A percentile compares a stretch with the other conserved stretches of the same genome.
These are phyloP conservation scores for Amanita phalloides DNA, from an alignment of 768 basidiomycete genomes.

Conservation along the genomic window DNA sequence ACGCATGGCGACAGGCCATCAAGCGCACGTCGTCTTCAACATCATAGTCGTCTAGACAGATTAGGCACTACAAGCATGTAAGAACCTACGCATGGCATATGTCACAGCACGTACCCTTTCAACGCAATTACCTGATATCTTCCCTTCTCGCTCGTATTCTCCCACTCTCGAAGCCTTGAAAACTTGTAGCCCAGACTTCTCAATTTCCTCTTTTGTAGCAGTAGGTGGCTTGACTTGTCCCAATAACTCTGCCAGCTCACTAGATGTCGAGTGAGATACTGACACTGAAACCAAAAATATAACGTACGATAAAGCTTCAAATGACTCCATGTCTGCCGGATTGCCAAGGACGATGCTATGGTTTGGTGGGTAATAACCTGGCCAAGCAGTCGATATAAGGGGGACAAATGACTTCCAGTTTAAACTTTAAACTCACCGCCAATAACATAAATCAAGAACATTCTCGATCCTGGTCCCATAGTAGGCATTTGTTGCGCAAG, in stretches of 20 bases:
- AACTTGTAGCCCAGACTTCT: slow-evolving; percentile 69
- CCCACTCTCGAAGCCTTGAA: slow-evolving; percentile 47
- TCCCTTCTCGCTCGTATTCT: slow-evolving; percentile 48
- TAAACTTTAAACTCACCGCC: slow-evolving; percentile 38
- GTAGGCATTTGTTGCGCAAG: slow-evolving; percentile 9
- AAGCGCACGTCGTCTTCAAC: slow-evolving; percentile 71
- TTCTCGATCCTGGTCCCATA: slow-evolving; percentile 37
- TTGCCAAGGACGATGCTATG: slow-evolving; percentile 82
- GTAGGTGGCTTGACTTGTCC: slow-evolving; percentile 80
- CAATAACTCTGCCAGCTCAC: slow-evolving; percentile 76
- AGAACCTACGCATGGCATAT: not conserved
- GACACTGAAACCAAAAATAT: slow-evolving; percentile 5
- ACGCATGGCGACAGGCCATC: slow-evolving; percentile 79
- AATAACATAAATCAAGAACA: slow-evolving; percentile 87
- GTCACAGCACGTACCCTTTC: slow-evolving; percentile 50
- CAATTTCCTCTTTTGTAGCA: slow-evolving; percentile 75
- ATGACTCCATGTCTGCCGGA: slow-evolving; percentile 60
- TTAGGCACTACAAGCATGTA: slow-evolving; percentile 44
- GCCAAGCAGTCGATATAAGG: not conserved
- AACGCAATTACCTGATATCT: slow-evolving; percentile 64
- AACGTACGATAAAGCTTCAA: slow-evolving; percentile 66
- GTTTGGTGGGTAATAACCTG: slow-evolving; percentile 88
- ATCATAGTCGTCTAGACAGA: slow-evolving; percentile 84
- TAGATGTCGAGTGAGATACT: slow-evolving; percentile 14
- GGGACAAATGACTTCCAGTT: not conserved